Evolutionary conservation across 208 protist species (phyloP).

Genomic region (Entamoeba histolytica): DNA sequence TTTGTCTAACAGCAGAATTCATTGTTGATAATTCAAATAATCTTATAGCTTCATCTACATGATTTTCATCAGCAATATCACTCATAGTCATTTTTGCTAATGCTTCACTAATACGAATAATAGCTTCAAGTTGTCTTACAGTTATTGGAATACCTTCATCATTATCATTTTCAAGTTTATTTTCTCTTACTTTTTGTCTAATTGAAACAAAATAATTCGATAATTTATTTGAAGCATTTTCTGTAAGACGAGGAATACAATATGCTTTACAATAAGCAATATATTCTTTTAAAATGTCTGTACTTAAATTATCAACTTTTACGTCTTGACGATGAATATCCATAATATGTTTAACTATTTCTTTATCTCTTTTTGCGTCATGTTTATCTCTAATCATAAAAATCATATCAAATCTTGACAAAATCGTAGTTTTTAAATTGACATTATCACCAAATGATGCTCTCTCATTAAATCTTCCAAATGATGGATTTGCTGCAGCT

Average conservation of each 20-base stretch:
- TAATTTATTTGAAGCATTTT: background rate
- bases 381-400: conserved; percentile 56
- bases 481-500: conserved; percentile 90
- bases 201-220: background rate
- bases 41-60: background rate
- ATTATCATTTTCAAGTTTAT: background rate
- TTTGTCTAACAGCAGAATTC: background rate
- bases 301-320: background rate
- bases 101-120: conserved; percentile 82
- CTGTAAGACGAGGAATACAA: background rate
- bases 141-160: conserved; percentile 58
- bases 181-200: background rate
- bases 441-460: conserved; percentile 45
- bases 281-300: background rate
- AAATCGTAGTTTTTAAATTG: conserved; percentile 85
- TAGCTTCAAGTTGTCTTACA: conserved; percentile 60
- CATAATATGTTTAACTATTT: conserved; percentile 59
- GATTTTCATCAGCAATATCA: background rate
- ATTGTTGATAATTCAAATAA: conserved; percentile 3
- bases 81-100: conserved; percentile 72
- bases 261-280: background rate
- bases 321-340: background rate
- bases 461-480: conserved; percentile 56
- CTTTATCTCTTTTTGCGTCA: conserved; percentile 32
- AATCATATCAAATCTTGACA: conserved; percentile 74